Base-by-base conservation (phyloP, 208 protist genomes). In the Trypanosoma vivax region DNA sequence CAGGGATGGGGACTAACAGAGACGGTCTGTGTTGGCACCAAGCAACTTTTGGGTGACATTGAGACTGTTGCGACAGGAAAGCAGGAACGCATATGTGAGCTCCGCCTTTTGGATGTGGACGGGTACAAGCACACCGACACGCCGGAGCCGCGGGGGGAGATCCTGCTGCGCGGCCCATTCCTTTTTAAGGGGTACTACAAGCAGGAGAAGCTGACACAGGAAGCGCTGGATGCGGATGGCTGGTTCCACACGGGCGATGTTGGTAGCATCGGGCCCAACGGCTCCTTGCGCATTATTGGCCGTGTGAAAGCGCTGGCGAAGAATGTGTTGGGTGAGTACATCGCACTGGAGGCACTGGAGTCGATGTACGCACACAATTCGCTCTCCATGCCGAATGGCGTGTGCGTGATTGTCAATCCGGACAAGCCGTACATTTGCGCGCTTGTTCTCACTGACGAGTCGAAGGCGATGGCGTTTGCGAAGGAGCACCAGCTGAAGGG, bases 241-340 rank as follows among this genome's bases (percentile, higher is more conserved):
- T 79, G 39, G 39, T 43, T 43, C n/a, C 39, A 43, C n/a, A 43
- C 39, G 6, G 43, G 50, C n/a, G 76, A 84, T 54, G 65, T 81
- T 25, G 77, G 73, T 16, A 37, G 46, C 21, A 54, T 71, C 9
- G 2, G 6, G 6, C 10, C 31, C 5, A 53, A 75, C 18, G 70
- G 72, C 21, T 45, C 19, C 10, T 21, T 54, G 1, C 50, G 50
- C 2, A 41, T 96, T 37, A 72, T 96, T 31, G 88, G 86, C 50
- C 79, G 90, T 46, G 72, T 86, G 23, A 96, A 96, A 74, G 83
- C 85, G 19, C 66, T 96, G 34, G 84, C 86, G 6, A 96, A 96
- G 65, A 84, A 90, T 45, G 59, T 56, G 1, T 53, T 84, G 10
- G 90, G 90, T 34, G 90, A 96, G 67, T 96, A 95, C 66, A 89